Evolutionary conservation across 1,284 basidiomycete species (phyloP).

Genomic region (Microbotryum lychnidis-dioicae): DNA sequence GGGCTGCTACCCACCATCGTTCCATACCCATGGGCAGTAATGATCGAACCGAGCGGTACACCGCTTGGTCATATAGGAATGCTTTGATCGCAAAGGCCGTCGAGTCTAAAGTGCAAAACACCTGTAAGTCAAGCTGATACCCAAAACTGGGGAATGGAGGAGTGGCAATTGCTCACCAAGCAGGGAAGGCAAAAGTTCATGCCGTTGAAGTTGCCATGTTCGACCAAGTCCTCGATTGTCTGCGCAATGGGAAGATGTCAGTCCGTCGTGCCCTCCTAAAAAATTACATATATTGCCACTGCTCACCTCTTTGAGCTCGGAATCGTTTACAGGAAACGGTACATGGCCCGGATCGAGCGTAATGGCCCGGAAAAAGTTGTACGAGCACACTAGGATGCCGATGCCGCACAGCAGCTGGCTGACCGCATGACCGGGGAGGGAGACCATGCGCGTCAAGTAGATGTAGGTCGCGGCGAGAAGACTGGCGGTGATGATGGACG

Average conservation of each 20-base stretch:
- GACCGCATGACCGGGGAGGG: constrained; percentile 64
- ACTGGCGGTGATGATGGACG: constrained; percentile 77
- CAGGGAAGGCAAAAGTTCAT: constrained; percentile 93
- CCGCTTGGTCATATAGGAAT: constrained; percentile 83
- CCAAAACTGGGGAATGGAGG: not conserved
- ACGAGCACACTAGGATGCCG: constrained; percentile 60
- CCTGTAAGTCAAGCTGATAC: not conserved
- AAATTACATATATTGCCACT: too few species aligned
- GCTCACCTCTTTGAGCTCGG: constrained; percentile 71
- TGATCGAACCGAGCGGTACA: constrained; percentile 87
- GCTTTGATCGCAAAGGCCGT: constrained; percentile 87
- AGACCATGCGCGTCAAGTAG: constrained; percentile 67
- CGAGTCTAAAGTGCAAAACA: constrained; percentile 51
- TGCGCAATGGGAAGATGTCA: constrained; percentile 36
- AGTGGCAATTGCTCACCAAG: constrained; percentile 51
- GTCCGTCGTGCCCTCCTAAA: not conserved
- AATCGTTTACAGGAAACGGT: constrained; percentile 60
- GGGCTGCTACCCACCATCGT: constrained; percentile 61
- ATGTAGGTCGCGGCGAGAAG: constrained; percentile 78
- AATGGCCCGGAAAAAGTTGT: constrained; percentile 83
- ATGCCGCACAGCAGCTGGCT: constrained; percentile 68
- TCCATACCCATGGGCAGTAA: constrained; percentile 99
- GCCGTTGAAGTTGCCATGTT: constrained; percentile 79
- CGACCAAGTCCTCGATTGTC: constrained; percentile 82
- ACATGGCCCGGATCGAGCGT: constrained; percentile 85